Conservation (phyloP, 1,284 basidiomycete species). For the Ceratobasidium papillatum region DNA sequence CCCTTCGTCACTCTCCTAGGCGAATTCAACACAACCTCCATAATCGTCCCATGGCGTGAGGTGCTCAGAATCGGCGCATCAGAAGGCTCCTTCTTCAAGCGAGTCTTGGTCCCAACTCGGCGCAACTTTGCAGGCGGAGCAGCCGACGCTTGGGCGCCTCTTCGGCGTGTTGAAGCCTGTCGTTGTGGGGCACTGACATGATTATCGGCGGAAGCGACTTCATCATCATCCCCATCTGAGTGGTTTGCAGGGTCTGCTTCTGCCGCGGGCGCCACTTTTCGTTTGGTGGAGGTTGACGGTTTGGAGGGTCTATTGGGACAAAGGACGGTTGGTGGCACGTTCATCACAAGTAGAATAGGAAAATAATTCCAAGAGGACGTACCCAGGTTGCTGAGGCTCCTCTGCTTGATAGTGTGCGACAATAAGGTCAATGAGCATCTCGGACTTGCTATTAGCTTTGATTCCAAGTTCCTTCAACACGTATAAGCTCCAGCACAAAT, state of each 20-base stretch:
- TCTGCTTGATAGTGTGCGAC: background rate
- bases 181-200: conserved; percentile 13
- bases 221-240: background rate
- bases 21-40: conserved; percentile 29
- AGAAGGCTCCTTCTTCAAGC: conserved; percentile 9
- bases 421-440: conserved; percentile 24
- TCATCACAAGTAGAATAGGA: background rate
- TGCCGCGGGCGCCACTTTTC: conserved; percentile 16
- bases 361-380: background rate
- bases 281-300: conserved; percentile 21
- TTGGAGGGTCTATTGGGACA: conserved; percentile 2
- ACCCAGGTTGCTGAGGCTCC: conserved; percentile 1
- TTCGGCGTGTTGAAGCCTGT: conserved; percentile 26
- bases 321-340: background rate
- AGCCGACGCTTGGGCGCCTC: background rate
- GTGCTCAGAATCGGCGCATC: background rate
- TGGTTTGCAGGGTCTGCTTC: background rate
- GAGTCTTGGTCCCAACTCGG: conserved; percentile 2
- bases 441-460: conserved; percentile 33
- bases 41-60: conserved; percentile 13
- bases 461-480: conserved; percentile 30
- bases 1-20: conserved; percentile 1
- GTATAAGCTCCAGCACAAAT: background rate
- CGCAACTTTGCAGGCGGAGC: conserved; percentile 11
- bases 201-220: conserved; percentile 11